Percentiles rank a stretch among this genome's conserved stretches.
phyloP scores from a whole-genome alignment of 2,329 filamentous ascomycete genomes.

The Rhynchosporium secalis region DNA sequence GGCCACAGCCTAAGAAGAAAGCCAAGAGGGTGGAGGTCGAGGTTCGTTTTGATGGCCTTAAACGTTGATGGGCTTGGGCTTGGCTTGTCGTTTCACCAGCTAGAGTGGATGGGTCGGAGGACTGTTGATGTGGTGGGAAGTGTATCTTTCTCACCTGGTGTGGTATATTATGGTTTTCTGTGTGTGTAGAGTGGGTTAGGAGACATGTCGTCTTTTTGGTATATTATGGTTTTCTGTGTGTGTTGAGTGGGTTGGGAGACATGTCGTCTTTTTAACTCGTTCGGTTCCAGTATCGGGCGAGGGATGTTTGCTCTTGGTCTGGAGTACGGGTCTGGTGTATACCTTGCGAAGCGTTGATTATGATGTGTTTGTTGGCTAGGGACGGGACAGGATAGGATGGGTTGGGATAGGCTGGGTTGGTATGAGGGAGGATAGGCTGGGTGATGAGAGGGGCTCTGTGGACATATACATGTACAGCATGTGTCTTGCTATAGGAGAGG shows the following conservation, averaged over 20 bases:
- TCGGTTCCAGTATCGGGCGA: too few species aligned
- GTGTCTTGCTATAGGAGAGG: neutral
- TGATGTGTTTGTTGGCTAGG: neutral
- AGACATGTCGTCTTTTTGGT: too few species aligned
- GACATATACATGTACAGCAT: neutral
- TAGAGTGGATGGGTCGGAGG: neutral
- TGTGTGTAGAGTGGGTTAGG: too few species aligned
- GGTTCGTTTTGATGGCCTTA: neutral
- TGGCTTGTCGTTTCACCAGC: neutral
- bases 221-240: too few species aligned
- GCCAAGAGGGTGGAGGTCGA: neutral
- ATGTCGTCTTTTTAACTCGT: too few species aligned
- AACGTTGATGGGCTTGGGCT: neutral
- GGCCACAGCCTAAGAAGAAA: neutral
- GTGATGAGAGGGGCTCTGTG: neutral
- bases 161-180: too few species aligned
- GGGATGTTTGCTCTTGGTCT: neutral
- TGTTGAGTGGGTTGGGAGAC: too few species aligned
- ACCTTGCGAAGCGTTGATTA: neutral
- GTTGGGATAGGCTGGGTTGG: neutral
- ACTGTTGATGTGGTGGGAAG: too few species aligned
- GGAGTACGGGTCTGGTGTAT: neutral
- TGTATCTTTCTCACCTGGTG: too few species aligned
- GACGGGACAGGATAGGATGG: neutral
- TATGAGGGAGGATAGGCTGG: neutral